A percentile compares a stretch with the other conserved stretches of the same genome.
Evolutionary conservation across 73 alveolate genomes (phyloP).

Genomic region (Paramecium caudatum): DNA sequence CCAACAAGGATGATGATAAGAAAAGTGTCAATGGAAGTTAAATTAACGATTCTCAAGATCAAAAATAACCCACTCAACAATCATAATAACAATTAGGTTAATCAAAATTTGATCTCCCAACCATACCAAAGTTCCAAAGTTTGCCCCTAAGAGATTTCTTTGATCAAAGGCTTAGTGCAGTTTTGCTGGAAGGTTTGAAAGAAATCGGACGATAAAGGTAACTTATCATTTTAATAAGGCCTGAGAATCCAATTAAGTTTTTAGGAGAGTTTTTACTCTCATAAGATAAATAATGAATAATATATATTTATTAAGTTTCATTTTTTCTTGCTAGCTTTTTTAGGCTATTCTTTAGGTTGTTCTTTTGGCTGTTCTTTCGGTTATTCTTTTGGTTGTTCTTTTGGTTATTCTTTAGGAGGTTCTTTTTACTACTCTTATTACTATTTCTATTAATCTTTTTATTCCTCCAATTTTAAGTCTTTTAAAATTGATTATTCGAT

Average conservation of each 20-base stretch:
- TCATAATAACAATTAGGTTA: neutral
- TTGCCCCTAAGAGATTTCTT: conserved; percentile 29
- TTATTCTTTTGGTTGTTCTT: neutral
- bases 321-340: conserved; percentile 37
- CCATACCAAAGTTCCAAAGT: neutral
- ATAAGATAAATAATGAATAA: neutral
- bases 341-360: neutral
- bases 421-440: neutral
- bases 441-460: neutral
- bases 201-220: conserved; percentile 35
- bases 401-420: neutral
- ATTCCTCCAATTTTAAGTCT: conserved; percentile 46
- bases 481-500: conserved; percentile 2
- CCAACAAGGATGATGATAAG: neutral
- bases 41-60: conserved; percentile 19
- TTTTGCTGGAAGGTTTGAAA: conserved; percentile 21
- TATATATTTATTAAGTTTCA: neutral
- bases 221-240: neutral
- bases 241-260: conserved; percentile 46
- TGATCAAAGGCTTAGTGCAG: conserved; percentile 5
- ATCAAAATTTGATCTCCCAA: conserved; percentile 32
- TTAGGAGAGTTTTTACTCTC: conserved; percentile 12
- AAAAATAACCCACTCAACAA: neutral
- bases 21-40: conserved; percentile 48
- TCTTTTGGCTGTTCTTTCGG: conserved; percentile 41